Evolutionary conservation across 352 stramenopile genomes (phyloP).

Genomic region (Pythium periplocum): DNA sequence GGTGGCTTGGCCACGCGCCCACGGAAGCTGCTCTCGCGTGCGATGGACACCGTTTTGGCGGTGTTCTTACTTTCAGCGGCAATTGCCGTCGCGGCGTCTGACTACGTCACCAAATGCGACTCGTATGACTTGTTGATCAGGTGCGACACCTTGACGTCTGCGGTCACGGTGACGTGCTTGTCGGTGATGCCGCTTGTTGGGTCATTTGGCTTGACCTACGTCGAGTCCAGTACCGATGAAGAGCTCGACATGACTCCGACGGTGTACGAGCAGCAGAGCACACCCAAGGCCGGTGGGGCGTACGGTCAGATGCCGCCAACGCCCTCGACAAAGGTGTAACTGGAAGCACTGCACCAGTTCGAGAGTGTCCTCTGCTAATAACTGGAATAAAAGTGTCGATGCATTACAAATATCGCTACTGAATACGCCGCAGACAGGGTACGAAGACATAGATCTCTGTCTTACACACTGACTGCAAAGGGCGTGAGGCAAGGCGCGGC

Average conservation of each 20-base stretch:
- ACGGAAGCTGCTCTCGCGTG: slow-evolving; percentile 18
- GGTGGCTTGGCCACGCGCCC: slow-evolving; percentile 28
- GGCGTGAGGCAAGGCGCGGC: slow-evolving; percentile 44
- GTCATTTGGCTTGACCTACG: slow-evolving; percentile 7
- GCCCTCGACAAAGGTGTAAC: slow-evolving; percentile 18
- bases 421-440: too few relatives aligned
- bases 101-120: slow-evolving; percentile 11
- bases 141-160: slow-evolving; percentile 3
- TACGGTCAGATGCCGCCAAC: slow-evolving; percentile 1
- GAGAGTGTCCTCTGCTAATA: too few relatives aligned
- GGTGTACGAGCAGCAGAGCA: slow-evolving; percentile 10
- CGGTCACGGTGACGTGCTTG: slow-evolving; percentile 1
- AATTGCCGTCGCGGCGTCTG: slow-evolving; percentile 4
- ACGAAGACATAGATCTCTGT: neutral
- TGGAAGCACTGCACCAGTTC: too few relatives aligned
- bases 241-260: neutral
- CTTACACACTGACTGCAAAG: slow-evolving; percentile 48
- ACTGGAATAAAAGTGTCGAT: too few relatives aligned
- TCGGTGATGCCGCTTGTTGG: slow-evolving; percentile 6
- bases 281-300: slow-evolving; percentile 3
- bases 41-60: slow-evolving; percentile 15
- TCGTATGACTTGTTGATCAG: slow-evolving; percentile 8
- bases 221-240: neutral
- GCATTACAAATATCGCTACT: too few relatives aligned
- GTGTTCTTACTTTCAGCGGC: neutral